Evolutionary conservation across 257 asterid genomes (phyloP).

Genomic region (Gentiana dahurica): DNA sequence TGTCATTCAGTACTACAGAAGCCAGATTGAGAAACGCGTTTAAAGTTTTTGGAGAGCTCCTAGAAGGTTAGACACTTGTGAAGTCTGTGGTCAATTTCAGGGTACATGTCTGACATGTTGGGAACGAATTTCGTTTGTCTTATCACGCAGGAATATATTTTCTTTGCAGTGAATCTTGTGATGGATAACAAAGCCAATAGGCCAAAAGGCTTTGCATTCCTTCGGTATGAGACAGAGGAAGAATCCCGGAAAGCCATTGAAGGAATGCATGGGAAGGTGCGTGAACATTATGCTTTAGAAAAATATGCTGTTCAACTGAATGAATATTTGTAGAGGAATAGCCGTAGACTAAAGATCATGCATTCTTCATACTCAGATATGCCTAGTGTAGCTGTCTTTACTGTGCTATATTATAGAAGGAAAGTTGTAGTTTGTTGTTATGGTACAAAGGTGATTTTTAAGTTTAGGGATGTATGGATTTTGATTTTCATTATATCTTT

Average conservation of each 20-base stretch:
- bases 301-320: neutral
- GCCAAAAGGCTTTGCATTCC: conserved; percentile 80
- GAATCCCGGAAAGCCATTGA: conserved; percentile 75
- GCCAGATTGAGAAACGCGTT: conserved; percentile 60
- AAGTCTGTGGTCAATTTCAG: neutral
- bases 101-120: neutral
- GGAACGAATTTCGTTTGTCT: neutral
- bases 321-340: too few species aligned
- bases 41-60: conserved; percentile 54
- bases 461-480: too few species aligned
- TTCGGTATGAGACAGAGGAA: conserved; percentile 54
- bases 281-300: neutral
- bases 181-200: conserved; percentile 86
- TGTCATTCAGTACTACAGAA: conserved; percentile 74
- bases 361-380: too few species aligned
- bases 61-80: conserved; percentile 41
- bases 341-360: too few species aligned
- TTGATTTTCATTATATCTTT: too few species aligned
- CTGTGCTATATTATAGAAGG: too few species aligned
- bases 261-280: conserved; percentile 94
- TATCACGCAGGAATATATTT: neutral
- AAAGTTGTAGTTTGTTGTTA: too few species aligned
- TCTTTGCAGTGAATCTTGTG: conserved; percentile 50
- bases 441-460: too few species aligned
- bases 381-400: too few species aligned